A percentile compares a stretch with the other conserved stretches of the same genome.
phyloP scores from a whole-genome alignment of 2,329 filamentous ascomycete genomes.

The Nemania sp. region DNA sequence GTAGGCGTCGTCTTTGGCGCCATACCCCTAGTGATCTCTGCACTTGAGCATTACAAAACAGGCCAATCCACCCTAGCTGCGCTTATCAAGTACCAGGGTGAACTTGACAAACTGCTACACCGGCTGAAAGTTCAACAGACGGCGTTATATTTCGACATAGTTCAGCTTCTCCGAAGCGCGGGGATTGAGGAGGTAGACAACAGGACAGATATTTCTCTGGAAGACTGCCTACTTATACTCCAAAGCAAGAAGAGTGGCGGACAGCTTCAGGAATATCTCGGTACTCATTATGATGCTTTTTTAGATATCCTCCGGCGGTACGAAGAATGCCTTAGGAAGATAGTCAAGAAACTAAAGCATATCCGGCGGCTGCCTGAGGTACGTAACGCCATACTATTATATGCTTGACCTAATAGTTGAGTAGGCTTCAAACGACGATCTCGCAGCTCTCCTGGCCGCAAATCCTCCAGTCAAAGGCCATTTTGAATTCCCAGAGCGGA shows the following conservation, averaged over 20 bases:
- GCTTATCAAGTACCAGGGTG: slow-evolving; percentile 27
- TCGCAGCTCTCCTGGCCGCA: slow-evolving; percentile 3
- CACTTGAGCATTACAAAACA: slow-evolving; percentile 20
- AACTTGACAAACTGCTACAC: slow-evolving; percentile 28
- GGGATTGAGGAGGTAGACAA: slow-evolving; percentile 20
- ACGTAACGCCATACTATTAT: neutral
- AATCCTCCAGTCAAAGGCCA: neutral
- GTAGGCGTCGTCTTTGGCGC: too few relatives aligned
- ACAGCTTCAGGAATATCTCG: slow-evolving; percentile 27
- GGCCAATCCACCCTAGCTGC: slow-evolving; percentile 1
- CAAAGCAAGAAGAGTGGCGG: slow-evolving; percentile 8
- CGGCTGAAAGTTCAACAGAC: slow-evolving; percentile 28
- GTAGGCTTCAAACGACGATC: slow-evolving; percentile 21
- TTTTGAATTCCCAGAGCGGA: slow-evolving; percentile 21
- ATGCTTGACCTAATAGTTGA: neutral
- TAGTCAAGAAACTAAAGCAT: slow-evolving; percentile 29
- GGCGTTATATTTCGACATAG: slow-evolving; percentile 26
- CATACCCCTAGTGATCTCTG: slow-evolving; percentile 4
- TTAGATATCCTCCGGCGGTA: slow-evolving; percentile 24
- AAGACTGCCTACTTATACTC: slow-evolving; percentile 28
- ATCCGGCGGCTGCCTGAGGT: slow-evolving; percentile 6
- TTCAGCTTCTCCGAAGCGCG: slow-evolving; percentile 22
- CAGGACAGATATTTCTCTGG: slow-evolving; percentile 8
- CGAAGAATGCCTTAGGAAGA: slow-evolving; percentile 30
- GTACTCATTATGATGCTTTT: slow-evolving; percentile 22